Evolutionary conservation across 192 early-diverging fungal genomes (phyloP).

Genomic region (Entomortierella parvispora): DNA sequence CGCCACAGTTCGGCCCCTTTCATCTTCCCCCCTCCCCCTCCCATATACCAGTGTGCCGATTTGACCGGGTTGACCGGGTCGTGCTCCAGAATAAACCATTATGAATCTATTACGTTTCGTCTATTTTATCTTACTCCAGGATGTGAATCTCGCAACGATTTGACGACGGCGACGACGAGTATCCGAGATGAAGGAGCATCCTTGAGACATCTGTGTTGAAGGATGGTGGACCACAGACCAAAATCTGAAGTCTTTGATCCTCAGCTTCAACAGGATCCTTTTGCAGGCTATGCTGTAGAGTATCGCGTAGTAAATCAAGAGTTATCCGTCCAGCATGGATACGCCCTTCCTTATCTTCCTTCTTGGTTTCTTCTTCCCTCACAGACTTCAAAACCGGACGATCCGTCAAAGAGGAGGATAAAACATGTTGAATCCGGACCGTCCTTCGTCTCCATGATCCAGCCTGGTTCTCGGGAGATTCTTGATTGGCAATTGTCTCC

Average conservation of each 20-base stretch:
- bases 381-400: no score
- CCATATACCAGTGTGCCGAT: no score
- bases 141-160: slow-evolving; percentile 22
- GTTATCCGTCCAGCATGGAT: slow-evolving; percentile 26
- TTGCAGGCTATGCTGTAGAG: background rate
- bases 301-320: slow-evolving; percentile 4
- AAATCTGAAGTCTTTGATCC: slow-evolving; percentile 4
- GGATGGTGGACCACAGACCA: slow-evolving; percentile 40
- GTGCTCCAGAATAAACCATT: no score
- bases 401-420: background rate
- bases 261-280: background rate
- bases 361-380: background rate
- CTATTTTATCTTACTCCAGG: slow-evolving; percentile 16
- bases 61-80: no score
- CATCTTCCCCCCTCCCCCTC: no score
- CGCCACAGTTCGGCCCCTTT: no score
- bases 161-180: background rate
- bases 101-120: no score
- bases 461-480: background rate
- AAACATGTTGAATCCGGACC: slow-evolving; percentile 34
- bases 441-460: background rate
- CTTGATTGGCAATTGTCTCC: background rate
- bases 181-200: slow-evolving; percentile 25
- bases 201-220: slow-evolving; percentile 32
- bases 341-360: background rate